A percentile compares a stretch with the other conserved stretches of the same genome.
phyloP scores from a whole-genome alignment of 768 basidiomycete genomes.

The Tremella mesenterica region DNA sequence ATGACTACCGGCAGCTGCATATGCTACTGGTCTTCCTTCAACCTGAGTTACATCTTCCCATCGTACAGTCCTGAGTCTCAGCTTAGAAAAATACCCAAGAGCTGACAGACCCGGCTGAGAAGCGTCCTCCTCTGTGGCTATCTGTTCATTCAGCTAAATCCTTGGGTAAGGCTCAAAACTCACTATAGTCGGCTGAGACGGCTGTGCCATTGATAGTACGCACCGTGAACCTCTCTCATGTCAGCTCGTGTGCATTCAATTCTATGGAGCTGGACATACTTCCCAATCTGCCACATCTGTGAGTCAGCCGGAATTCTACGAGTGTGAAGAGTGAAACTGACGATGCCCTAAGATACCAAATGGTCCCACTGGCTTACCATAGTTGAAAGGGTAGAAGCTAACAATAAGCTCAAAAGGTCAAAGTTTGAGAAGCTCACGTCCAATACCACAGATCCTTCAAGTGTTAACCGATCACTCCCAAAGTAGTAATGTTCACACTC shows the following conservation, averaged over 20 bases:
- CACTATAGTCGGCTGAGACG: conserved; percentile 32
- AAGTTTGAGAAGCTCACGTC: conserved; percentile 10
- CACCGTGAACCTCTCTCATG: conserved; percentile 18
- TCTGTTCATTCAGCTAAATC: conserved; percentile 5
- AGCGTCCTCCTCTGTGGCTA: conserved; percentile 20
- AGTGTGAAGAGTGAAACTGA: conserved; percentile 8
- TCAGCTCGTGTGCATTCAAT: not conserved
- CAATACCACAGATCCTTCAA: conserved; percentile 37
- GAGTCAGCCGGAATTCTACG: not conserved
- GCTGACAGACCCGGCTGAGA: conserved; percentile 21
- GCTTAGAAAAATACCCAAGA: not conserved
- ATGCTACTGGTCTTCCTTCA: conserved; percentile 31
- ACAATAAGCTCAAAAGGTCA: not conserved
- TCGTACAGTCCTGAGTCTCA: conserved; percentile 19
- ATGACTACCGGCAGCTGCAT: conserved; percentile 35
- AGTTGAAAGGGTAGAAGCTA: conserved; percentile 34
- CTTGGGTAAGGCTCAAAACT: not conserved
- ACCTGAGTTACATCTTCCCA: conserved; percentile 30
- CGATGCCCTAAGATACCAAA: conserved; percentile 36
- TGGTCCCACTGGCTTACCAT: conserved; percentile 28
- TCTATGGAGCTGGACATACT: conserved; percentile 6
- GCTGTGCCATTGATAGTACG: conserved; percentile 28
- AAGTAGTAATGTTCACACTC: not conserved
- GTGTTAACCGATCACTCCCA: not conserved
- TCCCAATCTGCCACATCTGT: conserved; percentile 36